Percentiles rank a stretch among this genome's conserved stretches.
phyloP scores from a whole-genome alignment of 176 grass and related monocot genomes.

The Carex parvula region DNA sequence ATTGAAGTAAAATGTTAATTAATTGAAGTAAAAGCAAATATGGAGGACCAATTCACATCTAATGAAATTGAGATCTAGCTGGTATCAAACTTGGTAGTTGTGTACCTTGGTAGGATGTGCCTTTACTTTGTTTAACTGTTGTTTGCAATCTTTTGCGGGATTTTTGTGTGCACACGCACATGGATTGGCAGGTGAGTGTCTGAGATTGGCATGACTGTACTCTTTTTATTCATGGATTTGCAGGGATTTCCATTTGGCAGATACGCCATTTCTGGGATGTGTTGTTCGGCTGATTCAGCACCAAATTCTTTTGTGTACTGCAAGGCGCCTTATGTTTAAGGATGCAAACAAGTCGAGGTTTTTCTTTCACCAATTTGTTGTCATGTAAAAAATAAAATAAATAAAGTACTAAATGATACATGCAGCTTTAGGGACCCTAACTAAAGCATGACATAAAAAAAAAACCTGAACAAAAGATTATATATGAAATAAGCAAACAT shows the following conservation, averaged over 20 bases:
- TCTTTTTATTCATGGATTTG: constrained; percentile 5
- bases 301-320: constrained; percentile 42
- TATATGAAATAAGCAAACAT: background rate
- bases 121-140: background rate
- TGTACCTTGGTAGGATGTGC: background rate
- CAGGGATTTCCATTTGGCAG: constrained; percentile 45
- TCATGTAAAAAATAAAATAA: background rate
- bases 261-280: constrained; percentile 36
- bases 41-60: background rate
- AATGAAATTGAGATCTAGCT: background rate
- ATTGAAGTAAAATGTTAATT: background rate
- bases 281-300: constrained; percentile 62
- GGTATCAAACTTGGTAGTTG: background rate
- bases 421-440: background rate
- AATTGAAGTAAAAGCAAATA: background rate
- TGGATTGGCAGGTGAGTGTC: background rate
- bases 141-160: background rate
- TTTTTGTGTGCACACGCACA: background rate
- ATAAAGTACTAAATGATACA: background rate
- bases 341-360: constrained; percentile 84
- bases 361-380: constrained; percentile 19
- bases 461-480: background rate
- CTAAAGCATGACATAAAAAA: background rate
- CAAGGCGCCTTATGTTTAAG: constrained; percentile 56
- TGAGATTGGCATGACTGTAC: background rate